Evolutionary conservation across 495 filamentous ascomycete species (phyloP).

Genomic region (Neurospora sp.): DNA sequence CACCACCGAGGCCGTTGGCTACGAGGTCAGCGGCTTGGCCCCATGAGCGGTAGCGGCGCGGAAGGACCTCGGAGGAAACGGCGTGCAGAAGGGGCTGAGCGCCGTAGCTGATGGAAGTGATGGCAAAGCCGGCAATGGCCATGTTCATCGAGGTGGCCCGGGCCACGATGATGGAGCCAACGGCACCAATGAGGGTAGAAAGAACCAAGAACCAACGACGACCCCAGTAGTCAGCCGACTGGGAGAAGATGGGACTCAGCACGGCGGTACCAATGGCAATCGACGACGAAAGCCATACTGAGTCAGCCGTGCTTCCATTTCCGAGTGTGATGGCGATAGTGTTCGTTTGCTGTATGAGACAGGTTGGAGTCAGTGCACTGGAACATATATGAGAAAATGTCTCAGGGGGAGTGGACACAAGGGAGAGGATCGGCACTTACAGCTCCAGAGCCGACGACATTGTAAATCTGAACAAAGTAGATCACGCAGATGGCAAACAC

Average conservation of each 20-base stretch:
- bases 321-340: constrained; percentile 17
- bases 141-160: constrained; percentile 17
- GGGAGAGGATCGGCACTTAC: constrained; percentile 10
- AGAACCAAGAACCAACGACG: constrained; percentile 21
- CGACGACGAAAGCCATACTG: constrained; percentile 19
- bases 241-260: constrained; percentile 20
- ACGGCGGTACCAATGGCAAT: constrained; percentile 23
- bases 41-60: constrained; percentile 18
- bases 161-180: constrained; percentile 18
- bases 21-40: constrained; percentile 22
- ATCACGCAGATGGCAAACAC: constrained; percentile 23
- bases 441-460: constrained; percentile 22
- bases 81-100: constrained; percentile 22
- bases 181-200: constrained; percentile 13
- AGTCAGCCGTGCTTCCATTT: constrained; percentile 5
- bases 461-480: constrained; percentile 23
- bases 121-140: constrained; percentile 20
- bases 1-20: constrained; percentile 13
- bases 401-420: neutral
- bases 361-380: neutral
- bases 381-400: neutral
- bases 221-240: constrained; percentile 23
- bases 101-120: constrained; percentile 16
- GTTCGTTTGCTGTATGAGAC: constrained; percentile 13
- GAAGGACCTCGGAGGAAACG: constrained; percentile 25